Conservation (phyloP, 495 filamentous ascomycete species). For the Chaetomium fimeti region DNA sequence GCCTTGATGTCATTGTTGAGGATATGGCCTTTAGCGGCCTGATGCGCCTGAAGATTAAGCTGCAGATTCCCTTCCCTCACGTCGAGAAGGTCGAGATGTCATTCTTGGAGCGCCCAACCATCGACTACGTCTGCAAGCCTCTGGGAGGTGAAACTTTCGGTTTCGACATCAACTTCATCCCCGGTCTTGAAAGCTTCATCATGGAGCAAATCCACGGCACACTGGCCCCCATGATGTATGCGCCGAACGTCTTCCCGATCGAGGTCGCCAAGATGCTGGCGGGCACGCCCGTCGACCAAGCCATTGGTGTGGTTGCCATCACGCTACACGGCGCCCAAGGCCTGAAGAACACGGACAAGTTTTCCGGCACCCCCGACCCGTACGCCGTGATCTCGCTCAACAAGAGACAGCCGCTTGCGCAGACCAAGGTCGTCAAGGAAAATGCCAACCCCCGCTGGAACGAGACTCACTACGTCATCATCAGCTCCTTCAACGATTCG, state of each 20-base stretch:
- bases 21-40: slow-evolving; percentile 92
- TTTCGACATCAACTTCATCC: slow-evolving; percentile 98
- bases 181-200: slow-evolving; percentile 88
- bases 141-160: slow-evolving; percentile 92
- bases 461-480: slow-evolving; percentile 91
- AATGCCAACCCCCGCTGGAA: slow-evolving; percentile 89
- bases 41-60: slow-evolving; percentile 96
- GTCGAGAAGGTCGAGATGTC: slow-evolving; percentile 89
- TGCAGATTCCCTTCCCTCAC: slow-evolving; percentile 93
- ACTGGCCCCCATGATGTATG: slow-evolving; percentile 93
- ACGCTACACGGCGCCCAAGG: slow-evolving; percentile 88
- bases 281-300: slow-evolving; percentile 90
- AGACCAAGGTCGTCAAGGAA: slow-evolving; percentile 85
- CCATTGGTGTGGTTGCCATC: slow-evolving; percentile 89
- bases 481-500: slow-evolving; percentile 82
- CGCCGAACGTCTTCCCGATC: slow-evolving; percentile 94
- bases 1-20: slow-evolving; percentile 95
- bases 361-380: slow-evolving; percentile 89
- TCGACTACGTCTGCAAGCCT: slow-evolving; percentile 97
- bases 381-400: slow-evolving; percentile 89
- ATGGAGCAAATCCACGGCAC: slow-evolving; percentile 93
- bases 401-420: slow-evolving; percentile 70
- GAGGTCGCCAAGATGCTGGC: slow-evolving; percentile 98
- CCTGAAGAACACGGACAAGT: slow-evolving; percentile 91
- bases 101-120: slow-evolving; percentile 68